Conservation (phyloP, 768 basidiomycete species). For the Pholiota molesta region DNA sequence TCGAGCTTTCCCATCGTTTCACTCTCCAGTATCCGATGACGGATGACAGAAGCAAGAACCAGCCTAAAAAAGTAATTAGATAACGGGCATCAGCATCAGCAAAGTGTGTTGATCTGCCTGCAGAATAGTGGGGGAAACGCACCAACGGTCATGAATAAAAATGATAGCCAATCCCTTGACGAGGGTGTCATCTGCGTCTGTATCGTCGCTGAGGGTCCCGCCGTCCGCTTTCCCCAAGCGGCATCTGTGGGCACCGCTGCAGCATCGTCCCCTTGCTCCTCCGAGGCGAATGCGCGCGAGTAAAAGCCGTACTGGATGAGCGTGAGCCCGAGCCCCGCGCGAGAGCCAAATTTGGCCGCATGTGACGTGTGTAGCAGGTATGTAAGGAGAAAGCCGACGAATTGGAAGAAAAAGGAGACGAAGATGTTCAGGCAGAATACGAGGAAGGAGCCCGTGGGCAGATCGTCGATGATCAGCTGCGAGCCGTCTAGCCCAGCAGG, state of each 20-base stretch:
- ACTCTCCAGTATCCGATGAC: conserved; percentile 81
- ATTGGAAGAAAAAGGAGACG: conserved; percentile 96
- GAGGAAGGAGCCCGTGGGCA: conserved; percentile 79
- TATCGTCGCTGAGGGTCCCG: conserved; percentile 14
- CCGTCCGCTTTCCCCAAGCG: conserved; percentile 12
- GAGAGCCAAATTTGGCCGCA: conserved; percentile 91
- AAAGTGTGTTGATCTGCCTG: background rate
- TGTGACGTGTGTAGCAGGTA: conserved; percentile 92
- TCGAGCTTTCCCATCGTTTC: conserved; percentile 80
- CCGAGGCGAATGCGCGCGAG: conserved; percentile 44
- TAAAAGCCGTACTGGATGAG: conserved; percentile 92
- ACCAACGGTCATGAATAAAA: conserved; percentile 91
- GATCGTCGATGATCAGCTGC: conserved; percentile 86
- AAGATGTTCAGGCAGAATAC: conserved; percentile 79
- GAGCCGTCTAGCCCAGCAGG: conserved; percentile 54
- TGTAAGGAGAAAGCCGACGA: conserved; percentile 90
- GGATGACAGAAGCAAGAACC: conserved; percentile 90
- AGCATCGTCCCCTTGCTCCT: conserved; percentile 14
- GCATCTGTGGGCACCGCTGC: background rate
- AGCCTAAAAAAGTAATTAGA: conserved; percentile 50
- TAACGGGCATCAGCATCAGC: background rate
- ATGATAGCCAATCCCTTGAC: conserved; percentile 87
- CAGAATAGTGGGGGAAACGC: conserved; percentile 14
- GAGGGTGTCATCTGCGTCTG: conserved; percentile 37
- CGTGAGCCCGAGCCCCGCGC: conserved; percentile 94